phyloP scores from a whole-genome alignment of 148 eudicot genomes.

The Suaeda aralocaspica region DNA sequence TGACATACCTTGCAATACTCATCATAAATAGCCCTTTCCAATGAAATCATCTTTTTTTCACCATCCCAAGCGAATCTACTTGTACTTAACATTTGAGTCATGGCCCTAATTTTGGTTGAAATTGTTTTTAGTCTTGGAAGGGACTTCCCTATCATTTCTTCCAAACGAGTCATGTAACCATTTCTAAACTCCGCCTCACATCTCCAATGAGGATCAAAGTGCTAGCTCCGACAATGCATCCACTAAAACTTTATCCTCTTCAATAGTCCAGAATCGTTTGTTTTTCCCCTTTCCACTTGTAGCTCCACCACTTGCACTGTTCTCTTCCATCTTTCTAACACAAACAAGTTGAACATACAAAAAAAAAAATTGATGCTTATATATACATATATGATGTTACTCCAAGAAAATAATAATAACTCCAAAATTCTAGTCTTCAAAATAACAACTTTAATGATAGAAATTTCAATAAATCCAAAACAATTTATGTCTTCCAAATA shows the following conservation, averaged over 20 bases:
- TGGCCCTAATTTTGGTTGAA: conserved; percentile 7
- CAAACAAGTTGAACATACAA: too few species aligned
- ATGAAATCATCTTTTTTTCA: neutral
- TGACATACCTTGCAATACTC: too few species aligned
- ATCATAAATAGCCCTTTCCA: too few species aligned
- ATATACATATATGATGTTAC: neutral
- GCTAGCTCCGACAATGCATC: neutral
- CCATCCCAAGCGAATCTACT: conserved; percentile 18
- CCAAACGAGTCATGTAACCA: conserved; percentile 15
- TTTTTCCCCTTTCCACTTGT: conserved; percentile 16
- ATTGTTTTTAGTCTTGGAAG: conserved; percentile 16
- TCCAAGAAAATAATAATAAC: too few species aligned
- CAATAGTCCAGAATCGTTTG: conserved; percentile 9
- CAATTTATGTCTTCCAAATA: too few species aligned
- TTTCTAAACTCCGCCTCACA: conserved; percentile 12
- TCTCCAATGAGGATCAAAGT: conserved; percentile 17
- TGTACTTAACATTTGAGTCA: conserved; percentile 6
- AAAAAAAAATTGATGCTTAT: too few species aligned
- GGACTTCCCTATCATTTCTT: conserved; percentile 5
- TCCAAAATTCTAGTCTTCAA: too few species aligned
- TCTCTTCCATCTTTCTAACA: conserved; percentile 16
- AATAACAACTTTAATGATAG: too few species aligned
- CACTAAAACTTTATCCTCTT: conserved; percentile 13
- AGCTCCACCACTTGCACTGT: too few species aligned
- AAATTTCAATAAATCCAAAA: neutral